Base-by-base conservation (phyloP, 345 rosid species). In the Gynandropsis gynandra region DNA sequence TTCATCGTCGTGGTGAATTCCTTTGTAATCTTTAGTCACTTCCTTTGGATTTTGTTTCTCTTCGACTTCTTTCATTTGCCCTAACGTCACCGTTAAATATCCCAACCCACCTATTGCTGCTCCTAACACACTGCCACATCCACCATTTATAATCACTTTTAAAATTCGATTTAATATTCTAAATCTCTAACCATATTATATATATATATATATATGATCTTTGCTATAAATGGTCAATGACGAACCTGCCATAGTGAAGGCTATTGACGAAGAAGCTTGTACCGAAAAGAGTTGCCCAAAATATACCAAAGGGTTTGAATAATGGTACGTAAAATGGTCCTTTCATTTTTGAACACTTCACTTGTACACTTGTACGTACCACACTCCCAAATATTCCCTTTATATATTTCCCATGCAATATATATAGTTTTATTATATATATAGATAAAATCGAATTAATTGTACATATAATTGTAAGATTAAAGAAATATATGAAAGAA, bases 181-280 rank as follows among this genome's bases (percentile, higher is more conserved):
- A 8, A 37, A 2, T 10, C 41, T 37, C 3, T 10, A 10, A 37
- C 15, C 11, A 37, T n/a, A 10, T 10, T 13, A 2, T 10, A 8
- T 2, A 3, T 3, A 37, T 10, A 37, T 37, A 37, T 37, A n/a
- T 13, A 37, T 10, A 37, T 31, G 58, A 7, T 27, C 12, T 18
- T 24, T 5, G 5, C 29, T 24, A 24, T 24, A 24, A 24, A 12
- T 40, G 7, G 4, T 4, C 37, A 38, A 1, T 4, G 36, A 46
- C 57, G 8, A 5, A 84, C 97, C 88, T 88, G 62, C 88, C 97
- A 36, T 88, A 84, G 41, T 76, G 82, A 59, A 82, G 81, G 72
- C 86, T 76, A 49, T 76, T 80, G 35, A 73, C 77, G 49, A 85
- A 89, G 85, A 89, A 89, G 67, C 55, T 46, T 29, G 69, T 62